Evolutionary conservation across 495 filamentous ascomycete genomes (phyloP), one percentile per base, ranked within the genome.

Genomic region (Niebla homalea): DNA sequence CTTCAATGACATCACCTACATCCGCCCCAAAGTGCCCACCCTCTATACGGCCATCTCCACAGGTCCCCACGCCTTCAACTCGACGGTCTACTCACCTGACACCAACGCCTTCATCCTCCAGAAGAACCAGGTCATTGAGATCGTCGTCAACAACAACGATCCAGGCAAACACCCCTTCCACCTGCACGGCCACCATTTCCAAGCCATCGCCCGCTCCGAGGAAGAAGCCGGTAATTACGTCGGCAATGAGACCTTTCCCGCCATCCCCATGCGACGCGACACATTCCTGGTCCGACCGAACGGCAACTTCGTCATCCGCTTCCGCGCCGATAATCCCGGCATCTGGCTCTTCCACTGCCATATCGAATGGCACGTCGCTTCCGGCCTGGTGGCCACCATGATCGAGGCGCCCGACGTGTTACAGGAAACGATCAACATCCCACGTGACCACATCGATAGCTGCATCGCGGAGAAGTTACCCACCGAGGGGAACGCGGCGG

Each of bases 311-410:
- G 81, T 85, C 14, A 48, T 87, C 2, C 64, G 83, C 0, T 87
- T 86, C 68, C 67, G 73, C 22, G 79, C 80, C 1, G 74, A 83
- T 48, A 93, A 94, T 60, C 83, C 87, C 16, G 88, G 83, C 46
- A 73, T 88, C 35, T 89, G 80, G 75, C 64, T 89, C 20, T 84
- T 89, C 62, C 86, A 92, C 61, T 89, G 86, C 66, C 84, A 87
- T 63, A 73, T 87, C 23, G 84, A 87, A 68, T 89, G 84, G 82
- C 85, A 89, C 59, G 74, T 87, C 38, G 79, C 75, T 53, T 78
- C 77, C 58, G 86, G 86, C 20, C 71, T 92, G 19, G 77, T 76
- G 1, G 81, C 78, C 15, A 84, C 77, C 8, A 67, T 90, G 25
- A 76, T 92, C 57, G 85, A 89, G 65, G 76, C 74, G 0, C 85